phyloP scores from a whole-genome alignment of 805 yeast species.

The Barnettozyma vustinii region DNA sequence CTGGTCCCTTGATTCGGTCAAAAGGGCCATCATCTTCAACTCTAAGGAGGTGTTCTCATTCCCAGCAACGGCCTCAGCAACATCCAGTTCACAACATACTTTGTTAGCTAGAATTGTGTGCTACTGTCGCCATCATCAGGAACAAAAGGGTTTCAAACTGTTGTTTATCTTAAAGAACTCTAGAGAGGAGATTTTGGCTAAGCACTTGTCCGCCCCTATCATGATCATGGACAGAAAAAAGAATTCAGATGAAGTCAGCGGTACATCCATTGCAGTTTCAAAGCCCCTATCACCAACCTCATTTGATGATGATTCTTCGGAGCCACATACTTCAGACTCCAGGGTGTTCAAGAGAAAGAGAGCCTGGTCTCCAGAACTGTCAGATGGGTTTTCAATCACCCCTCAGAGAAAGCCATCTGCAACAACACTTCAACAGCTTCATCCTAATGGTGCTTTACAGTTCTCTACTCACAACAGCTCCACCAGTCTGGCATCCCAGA shows the following conservation, averaged over 20 bases:
- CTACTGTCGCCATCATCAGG: constrained; percentile 93
- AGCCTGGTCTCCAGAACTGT: constrained; percentile 29
- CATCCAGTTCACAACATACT: constrained; percentile 28
- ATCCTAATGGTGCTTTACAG: neutral
- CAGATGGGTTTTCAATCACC: constrained; percentile 34
- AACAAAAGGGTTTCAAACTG: constrained; percentile 75
- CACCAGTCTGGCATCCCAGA: constrained; percentile 11
- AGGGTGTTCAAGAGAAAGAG: constrained; percentile 45
- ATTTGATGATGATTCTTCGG: constrained; percentile 55
- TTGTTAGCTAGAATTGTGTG: constrained; percentile 79
- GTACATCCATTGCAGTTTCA: constrained; percentile 11
- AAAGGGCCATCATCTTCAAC: constrained; percentile 85
- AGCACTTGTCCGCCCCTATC: constrained; percentile 64
- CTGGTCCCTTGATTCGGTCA: constrained; percentile 69
- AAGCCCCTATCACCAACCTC: constrained; percentile 55
- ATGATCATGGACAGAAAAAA: constrained; percentile 93
- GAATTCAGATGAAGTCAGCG: constrained; percentile 15
- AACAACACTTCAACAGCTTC: constrained; percentile 24
- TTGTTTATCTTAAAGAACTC: constrained; percentile 62
- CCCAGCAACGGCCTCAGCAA: constrained; percentile 36
- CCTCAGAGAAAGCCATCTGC: constrained; percentile 32
- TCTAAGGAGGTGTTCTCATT: constrained; percentile 81
- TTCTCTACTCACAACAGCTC: constrained; percentile 10
- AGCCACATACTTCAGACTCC: constrained; percentile 36
- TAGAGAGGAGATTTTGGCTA: constrained; percentile 61